phyloP scores from a whole-genome alignment of 2,329 filamentous ascomycete species.

The Colletotrichum noveboracense region DNA sequence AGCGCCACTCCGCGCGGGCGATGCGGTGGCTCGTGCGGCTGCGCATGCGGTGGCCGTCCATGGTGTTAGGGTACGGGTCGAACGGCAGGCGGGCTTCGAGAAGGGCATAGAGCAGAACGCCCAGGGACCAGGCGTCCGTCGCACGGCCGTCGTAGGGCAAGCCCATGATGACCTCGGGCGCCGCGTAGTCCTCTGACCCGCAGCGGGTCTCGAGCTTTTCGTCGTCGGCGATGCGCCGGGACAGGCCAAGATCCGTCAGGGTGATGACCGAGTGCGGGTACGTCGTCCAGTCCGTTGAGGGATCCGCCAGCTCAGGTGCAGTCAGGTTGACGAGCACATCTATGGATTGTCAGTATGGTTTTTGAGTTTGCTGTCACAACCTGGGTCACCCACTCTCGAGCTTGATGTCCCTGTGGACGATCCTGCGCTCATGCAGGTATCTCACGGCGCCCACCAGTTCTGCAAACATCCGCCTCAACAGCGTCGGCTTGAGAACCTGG shows the following conservation, averaged over 20 bases:
- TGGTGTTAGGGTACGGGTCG: slow-evolving; percentile 83
- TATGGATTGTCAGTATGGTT: slow-evolving; percentile 38
- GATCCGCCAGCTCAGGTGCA: slow-evolving; percentile 66
- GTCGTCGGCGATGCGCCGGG: slow-evolving; percentile 81
- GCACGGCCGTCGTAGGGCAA: slow-evolving; percentile 91
- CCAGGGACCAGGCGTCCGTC: slow-evolving; percentile 94
- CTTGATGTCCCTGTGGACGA: slow-evolving; percentile 97
- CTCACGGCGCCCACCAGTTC: slow-evolving; percentile 85
- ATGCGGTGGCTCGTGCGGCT: slow-evolving; percentile 93
- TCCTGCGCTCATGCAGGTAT: slow-evolving; percentile 84
- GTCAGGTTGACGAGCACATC: slow-evolving; percentile 92
- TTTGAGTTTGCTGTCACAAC: background rate
- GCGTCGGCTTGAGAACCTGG: slow-evolving; percentile 67
- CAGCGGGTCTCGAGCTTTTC: slow-evolving; percentile 93
- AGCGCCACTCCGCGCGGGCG: slow-evolving; percentile 92
- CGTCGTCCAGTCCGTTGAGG: slow-evolving; percentile 69
- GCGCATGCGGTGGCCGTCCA: slow-evolving; percentile 76
- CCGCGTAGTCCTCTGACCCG: slow-evolving; percentile 96
- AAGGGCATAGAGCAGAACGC: slow-evolving; percentile 90
- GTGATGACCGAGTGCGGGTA: slow-evolving; percentile 87
- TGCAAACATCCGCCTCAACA: slow-evolving; percentile 86
- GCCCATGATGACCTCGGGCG: slow-evolving; percentile 94
- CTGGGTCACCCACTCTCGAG: slow-evolving; percentile 76
- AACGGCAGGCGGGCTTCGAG: slow-evolving; percentile 94
- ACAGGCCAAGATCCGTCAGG: slow-evolving; percentile 89